Conservation (phyloP, 371 early-diverging fungal species). For the Rhizopus microsporus region DNA sequence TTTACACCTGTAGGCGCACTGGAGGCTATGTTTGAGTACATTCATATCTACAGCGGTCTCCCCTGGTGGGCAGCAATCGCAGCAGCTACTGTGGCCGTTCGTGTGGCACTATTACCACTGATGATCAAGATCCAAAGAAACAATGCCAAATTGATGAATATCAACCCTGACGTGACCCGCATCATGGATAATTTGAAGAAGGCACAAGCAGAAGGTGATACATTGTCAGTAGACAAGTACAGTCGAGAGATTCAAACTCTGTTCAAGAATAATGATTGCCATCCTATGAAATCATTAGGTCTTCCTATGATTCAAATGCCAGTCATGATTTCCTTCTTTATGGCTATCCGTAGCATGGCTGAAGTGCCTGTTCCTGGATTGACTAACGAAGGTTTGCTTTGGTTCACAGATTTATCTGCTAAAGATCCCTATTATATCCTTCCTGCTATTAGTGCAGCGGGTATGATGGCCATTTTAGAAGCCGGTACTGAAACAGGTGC, state of each 20-base stretch:
- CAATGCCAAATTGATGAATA: conserved; percentile 70
- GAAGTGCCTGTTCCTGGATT: conserved; percentile 84
- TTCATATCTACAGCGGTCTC: conserved; percentile 81
- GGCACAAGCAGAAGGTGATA: conserved; percentile 62
- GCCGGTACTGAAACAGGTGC: conserved; percentile 62
- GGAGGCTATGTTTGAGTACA: conserved; percentile 75
- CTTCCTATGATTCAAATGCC: conserved; percentile 77
- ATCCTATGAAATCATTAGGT: conserved; percentile 65
- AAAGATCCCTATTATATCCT: conserved; percentile 85
- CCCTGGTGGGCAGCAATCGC: conserved; percentile 95
- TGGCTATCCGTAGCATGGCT: conserved; percentile 84
- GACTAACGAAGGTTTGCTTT: conserved; percentile 72
- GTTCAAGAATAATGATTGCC: conserved; percentile 67
- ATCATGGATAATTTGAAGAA: conserved; percentile 66
- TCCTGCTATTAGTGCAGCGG: conserved; percentile 73
- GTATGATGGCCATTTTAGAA: conserved; percentile 80
- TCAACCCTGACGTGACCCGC: conserved; percentile 75
- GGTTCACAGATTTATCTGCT: conserved; percentile 83
- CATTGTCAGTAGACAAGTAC: conserved; percentile 52
- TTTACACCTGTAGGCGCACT: conserved; percentile 78
- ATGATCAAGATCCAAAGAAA: conserved; percentile 77
- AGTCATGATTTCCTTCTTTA: conserved; percentile 89
- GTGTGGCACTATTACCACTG: conserved; percentile 75
- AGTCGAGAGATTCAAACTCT: conserved; percentile 59
- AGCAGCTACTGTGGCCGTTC: conserved; percentile 69